These are phyloP conservation scores for Russula sp. DNA, from an alignment of 768 basidiomycete species.

Conservation along the genomic window DNA sequence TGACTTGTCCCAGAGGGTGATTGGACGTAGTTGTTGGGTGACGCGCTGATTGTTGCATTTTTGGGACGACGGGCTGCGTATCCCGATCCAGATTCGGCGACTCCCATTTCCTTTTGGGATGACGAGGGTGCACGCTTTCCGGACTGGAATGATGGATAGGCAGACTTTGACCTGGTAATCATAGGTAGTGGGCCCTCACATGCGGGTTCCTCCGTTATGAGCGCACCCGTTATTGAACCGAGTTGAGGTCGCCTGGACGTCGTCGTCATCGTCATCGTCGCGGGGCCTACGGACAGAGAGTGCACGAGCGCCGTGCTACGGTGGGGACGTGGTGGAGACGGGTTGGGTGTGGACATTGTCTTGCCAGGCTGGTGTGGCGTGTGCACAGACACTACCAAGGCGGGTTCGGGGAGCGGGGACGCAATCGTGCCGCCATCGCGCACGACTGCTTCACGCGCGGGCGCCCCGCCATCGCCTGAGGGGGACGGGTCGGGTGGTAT, in stretches of 20 bases:
- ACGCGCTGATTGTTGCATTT: too few relatives aligned
- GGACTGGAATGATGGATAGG: neutral
- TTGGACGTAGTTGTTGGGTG: neutral
- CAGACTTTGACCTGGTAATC: neutral
- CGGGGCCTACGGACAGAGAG: too few relatives aligned
- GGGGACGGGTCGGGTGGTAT: too few relatives aligned
- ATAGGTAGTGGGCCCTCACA: neutral
- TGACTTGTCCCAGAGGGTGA: neutral
- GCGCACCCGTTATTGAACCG: too few relatives aligned
- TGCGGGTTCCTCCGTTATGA: neutral
- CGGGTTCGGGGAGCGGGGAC: too few relatives aligned
- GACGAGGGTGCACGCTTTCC: neutral
- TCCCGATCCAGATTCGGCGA: too few relatives aligned
- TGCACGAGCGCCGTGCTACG: neutral
- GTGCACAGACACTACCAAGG: neutral
- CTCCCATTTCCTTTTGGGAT: neutral
- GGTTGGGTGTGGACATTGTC: too few relatives aligned
- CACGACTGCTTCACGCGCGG: too few relatives aligned
- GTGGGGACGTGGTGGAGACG: neutral
- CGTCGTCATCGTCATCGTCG: too few relatives aligned
- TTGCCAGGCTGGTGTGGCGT: neutral
- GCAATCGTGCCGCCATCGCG: neutral
- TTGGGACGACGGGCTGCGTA: too few relatives aligned
- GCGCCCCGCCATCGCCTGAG: neutral
- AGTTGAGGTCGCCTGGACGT: neutral